phyloP scores from a whole-genome alignment of 805 yeast genomes.

The Sungouiella blattae region DNA sequence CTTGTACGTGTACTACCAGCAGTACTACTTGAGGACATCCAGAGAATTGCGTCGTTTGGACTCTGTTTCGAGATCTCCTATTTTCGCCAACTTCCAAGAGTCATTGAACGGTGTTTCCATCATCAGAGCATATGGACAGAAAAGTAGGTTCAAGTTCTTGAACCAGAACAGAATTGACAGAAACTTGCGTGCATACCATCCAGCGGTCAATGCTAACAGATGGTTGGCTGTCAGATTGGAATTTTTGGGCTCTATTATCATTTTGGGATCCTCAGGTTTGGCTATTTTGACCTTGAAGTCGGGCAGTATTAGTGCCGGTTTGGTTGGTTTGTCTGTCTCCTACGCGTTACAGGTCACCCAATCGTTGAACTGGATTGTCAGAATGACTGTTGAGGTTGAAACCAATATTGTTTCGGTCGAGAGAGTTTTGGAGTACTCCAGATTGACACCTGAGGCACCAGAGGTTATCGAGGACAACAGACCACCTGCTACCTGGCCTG shows the following conservation, averaged over 20 bases:
- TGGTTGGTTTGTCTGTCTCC: conserved; percentile 89
- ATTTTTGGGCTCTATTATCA: conserved; percentile 83
- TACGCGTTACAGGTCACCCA: conserved; percentile 93
- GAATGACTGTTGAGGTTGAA: conserved; percentile 97
- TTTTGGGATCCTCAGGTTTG: conserved; percentile 80
- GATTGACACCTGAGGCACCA: conserved; percentile 83
- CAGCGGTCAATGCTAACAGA: conserved; percentile 88
- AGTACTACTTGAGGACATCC: conserved; percentile 70
- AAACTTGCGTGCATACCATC: conserved; percentile 90
- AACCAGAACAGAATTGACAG: conserved; percentile 73
- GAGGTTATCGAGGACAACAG: conserved; percentile 57
- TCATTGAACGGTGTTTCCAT: conserved; percentile 72
- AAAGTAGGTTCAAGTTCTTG: conserved; percentile 57
- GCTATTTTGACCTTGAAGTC: conserved; percentile 65
- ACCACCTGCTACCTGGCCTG: conserved; percentile 49
- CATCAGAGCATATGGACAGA: conserved; percentile 71
- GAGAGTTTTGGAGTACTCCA: conserved; percentile 84
- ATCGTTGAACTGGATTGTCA: conserved; percentile 92
- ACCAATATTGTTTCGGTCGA: conserved; percentile 76
- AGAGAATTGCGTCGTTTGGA: conserved; percentile 82
- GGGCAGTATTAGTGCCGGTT: conserved; percentile 80
- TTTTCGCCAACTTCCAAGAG: conserved; percentile 82
- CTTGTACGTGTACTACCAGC: conserved; percentile 69
- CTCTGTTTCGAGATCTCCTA: conserved; percentile 75
- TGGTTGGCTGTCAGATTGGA: conserved; percentile 97